These are phyloP conservation scores for Colletotrichum lini DNA, from an alignment of 2,329 filamentous ascomycete genomes.

Conservation along the genomic window DNA sequence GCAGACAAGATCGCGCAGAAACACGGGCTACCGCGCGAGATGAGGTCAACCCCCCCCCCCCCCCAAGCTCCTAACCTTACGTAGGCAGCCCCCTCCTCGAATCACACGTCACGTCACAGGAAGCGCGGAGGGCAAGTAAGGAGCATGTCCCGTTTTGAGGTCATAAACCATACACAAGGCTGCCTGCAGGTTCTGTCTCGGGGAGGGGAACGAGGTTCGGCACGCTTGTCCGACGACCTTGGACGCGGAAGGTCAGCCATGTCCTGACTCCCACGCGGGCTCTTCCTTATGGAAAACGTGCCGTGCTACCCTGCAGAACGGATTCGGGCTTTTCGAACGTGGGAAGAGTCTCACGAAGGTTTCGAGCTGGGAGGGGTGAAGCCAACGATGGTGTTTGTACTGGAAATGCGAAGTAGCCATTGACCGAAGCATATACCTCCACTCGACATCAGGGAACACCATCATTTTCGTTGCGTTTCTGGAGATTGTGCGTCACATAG, in stretches of 20 bases:
- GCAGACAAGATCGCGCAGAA: neutral
- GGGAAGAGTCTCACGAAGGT: neutral
- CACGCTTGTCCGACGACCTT: neutral
- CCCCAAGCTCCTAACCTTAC: neutral
- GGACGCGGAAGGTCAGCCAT: neutral
- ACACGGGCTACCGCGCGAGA: conserved; percentile 7
- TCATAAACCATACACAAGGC: neutral
- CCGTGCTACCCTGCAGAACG: neutral
- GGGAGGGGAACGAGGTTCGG: neutral
- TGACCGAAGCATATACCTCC: neutral
- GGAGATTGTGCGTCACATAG: neutral
- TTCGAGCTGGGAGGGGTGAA: neutral
- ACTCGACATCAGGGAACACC: neutral
- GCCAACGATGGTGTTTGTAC: neutral
- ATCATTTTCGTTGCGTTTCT: neutral
- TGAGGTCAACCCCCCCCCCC: conserved; percentile 27
- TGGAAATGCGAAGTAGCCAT: no score
- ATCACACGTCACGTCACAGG: neutral
- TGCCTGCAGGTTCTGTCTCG: neutral
- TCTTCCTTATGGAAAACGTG: neutral
- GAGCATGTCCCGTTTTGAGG: no score
- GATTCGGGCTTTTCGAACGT: neutral
- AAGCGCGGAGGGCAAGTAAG: neutral
- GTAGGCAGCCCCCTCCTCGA: neutral
- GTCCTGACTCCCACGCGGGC: neutral